Evolutionary conservation across 495 filamentous ascomycete species (phyloP), one percentile per base, ranked within the genome.

Genomic region (Penicillium desertorum): DNA sequence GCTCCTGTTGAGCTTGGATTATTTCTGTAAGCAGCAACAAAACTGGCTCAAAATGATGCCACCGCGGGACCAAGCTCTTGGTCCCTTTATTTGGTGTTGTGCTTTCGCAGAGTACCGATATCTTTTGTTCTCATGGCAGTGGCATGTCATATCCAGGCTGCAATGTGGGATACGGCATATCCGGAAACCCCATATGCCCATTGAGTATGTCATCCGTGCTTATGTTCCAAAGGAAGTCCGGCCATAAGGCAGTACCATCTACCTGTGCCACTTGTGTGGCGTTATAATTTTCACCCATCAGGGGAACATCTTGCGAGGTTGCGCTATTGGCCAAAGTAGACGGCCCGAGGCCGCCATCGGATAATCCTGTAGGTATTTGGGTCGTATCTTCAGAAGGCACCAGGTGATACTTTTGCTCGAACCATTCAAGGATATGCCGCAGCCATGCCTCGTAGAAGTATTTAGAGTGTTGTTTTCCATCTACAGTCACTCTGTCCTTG

Each of bases 371-470:
- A 30, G 30, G 47, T 20, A 20, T 11, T 20, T n/a, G n/a, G 34
- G 29, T 1, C 2, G n/a, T 50, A 22, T 36, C 47, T 22, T 50
- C 47, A 14, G 30, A 8, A 1, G n/a, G 47, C n/a, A 30, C 29
- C 30, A 50, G 19, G 29, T 50, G 29, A 50, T 50, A 50, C 19
- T 50, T 50, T 30, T 50, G 47, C 30, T 50, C 47, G 19, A 50
- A 50, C 47, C 47, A 50, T 34, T 37, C 47, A 50, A 50, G 29
- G 6, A 50, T 50, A 50, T 36, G 47, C 14, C 11, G 12, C 29
- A 50, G 14, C 47, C 47, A 50, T 19, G 20, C 47, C 30, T 50
- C 47, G 30, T 50, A 50, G 47, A 50, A 50, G 47, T 50, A 14
- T 11, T 50, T 50, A 7, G 47, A 50, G 27, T 50, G 47, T 1